Percentiles rank a stretch among this genome's conserved stretches.
phyloP scores from a whole-genome alignment of 257 asterid species.

The Salvia hispanica region DNA sequence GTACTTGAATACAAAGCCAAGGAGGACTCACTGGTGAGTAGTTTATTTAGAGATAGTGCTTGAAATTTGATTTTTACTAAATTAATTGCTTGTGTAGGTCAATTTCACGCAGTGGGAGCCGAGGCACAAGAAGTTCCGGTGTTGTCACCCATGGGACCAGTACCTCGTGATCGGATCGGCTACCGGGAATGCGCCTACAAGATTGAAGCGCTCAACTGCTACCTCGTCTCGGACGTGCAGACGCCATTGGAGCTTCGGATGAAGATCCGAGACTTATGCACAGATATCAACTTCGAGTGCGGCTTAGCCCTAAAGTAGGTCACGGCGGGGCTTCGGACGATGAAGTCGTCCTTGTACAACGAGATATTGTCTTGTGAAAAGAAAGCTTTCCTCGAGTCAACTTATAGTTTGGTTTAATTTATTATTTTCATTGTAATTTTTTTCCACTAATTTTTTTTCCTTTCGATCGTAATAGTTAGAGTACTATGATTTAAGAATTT shows the following conservation, averaged over 20 bases:
- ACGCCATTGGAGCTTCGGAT: slow-evolving; percentile 38
- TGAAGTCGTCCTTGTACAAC: slow-evolving; percentile 35
- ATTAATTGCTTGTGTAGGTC: slow-evolving; percentile 34
- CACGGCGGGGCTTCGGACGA: slow-evolving; percentile 43
- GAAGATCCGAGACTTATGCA: slow-evolving; percentile 47
- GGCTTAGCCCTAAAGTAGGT: slow-evolving; percentile 47
- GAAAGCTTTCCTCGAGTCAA: too few species aligned
- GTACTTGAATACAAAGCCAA: slow-evolving; percentile 54
- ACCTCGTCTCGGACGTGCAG: slow-evolving; percentile 48
- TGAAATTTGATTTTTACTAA: too few species aligned
- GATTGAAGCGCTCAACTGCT: slow-evolving; percentile 53
- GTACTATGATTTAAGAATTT: too few species aligned
- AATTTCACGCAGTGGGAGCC: slow-evolving; percentile 81
- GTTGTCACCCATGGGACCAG: slow-evolving; percentile 64
- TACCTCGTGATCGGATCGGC: slow-evolving; percentile 58
- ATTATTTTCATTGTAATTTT: too few species aligned
- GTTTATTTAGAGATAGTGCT: too few species aligned
- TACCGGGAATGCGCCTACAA: slow-evolving; percentile 57
- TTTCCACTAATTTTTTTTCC: too few species aligned
- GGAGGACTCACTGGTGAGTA: slow-evolving; percentile 59
- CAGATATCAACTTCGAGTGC: slow-evolving; percentile 48
- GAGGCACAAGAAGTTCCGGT: slow-evolving; percentile 61
- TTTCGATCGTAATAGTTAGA: too few species aligned
- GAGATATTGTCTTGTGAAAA: too few species aligned
- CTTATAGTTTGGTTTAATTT: too few species aligned